These are phyloP conservation scores for Fraxinus sp. DNA, from an alignment of 305 asterid species.

Conservation along the genomic window DNA sequence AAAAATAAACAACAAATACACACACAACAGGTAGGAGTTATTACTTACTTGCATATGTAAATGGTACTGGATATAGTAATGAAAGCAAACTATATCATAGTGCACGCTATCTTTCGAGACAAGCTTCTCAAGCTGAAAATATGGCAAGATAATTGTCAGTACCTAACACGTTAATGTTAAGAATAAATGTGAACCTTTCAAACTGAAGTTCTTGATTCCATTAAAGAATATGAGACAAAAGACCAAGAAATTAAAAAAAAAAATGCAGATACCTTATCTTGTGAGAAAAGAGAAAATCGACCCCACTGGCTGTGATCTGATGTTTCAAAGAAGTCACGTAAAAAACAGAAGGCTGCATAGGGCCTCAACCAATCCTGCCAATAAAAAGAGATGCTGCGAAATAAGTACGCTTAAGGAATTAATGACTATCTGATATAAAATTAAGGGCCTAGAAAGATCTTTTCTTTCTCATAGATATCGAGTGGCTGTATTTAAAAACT, in stretches of 20 bases:
- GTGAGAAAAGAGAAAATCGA: conserved; percentile 60
- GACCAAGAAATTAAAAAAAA: not conserved
- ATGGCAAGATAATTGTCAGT: conserved; percentile 27
- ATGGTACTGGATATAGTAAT: conserved; percentile 90
- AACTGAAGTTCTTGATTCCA: not conserved
- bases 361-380: conserved; percentile 93
- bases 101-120: conserved; percentile 68
- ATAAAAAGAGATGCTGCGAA: conserved; percentile 11
- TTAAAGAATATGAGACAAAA: conserved; percentile 10
- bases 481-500: not conserved
- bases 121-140: conserved; percentile 89
- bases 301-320: conserved; percentile 98
- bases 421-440: not conserved
- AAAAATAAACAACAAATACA: not conserved
- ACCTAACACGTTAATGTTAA: not conserved
- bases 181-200: conserved; percentile 18
- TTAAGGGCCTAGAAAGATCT: not conserved
- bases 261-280: conserved; percentile 53
- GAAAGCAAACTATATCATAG: conserved; percentile 70
- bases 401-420: not conserved
- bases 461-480: not conserved
- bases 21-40: conserved; percentile 12
- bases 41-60: conserved; percentile 72
- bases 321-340: conserved; percentile 92
- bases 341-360: conserved; percentile 93